Conservation (phyloP, 306 rosid genomes). For the Gleditsia sinensis region DNA sequence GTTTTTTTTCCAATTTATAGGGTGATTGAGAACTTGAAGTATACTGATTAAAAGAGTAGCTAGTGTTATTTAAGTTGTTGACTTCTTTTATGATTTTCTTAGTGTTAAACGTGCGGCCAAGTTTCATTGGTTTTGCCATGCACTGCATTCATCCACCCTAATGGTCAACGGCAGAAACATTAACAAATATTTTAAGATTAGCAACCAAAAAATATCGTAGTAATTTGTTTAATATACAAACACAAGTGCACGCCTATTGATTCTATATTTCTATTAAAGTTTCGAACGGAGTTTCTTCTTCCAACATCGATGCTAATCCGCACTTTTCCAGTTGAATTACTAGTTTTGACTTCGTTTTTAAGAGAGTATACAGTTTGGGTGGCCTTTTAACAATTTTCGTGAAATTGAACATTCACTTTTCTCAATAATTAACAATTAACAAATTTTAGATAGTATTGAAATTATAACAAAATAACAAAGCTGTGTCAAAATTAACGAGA, state of each 20-base stretch:
- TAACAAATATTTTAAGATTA: not conserved
- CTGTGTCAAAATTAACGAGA: not conserved
- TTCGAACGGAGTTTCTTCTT: not conserved
- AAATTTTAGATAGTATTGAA: not conserved
- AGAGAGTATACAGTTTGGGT: not conserved
- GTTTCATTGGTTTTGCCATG: slow-evolving; percentile 17
- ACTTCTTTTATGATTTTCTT: not conserved
- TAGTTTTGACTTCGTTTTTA: not conserved
- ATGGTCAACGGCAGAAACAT: not conserved
- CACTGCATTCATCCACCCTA: slow-evolving; percentile 28
- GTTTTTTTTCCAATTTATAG: not conserved
- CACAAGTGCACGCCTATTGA: not conserved
- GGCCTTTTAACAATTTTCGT: not conserved
- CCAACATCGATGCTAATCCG: not conserved
- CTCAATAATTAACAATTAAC: not conserved
- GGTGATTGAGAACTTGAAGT: not conserved
- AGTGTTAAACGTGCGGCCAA: slow-evolving; percentile 45
- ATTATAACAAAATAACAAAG: not conserved
- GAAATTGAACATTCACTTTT: not conserved
- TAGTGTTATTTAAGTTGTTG: not conserved
- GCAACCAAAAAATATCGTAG: not conserved
- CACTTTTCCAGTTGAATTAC: not conserved
- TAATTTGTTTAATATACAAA: not conserved
- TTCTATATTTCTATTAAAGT: not conserved
- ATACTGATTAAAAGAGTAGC: not conserved